Evolutionary conservation across 106 monocot species (phyloP).

Genomic region (Acanthochlamys bracteata): DNA sequence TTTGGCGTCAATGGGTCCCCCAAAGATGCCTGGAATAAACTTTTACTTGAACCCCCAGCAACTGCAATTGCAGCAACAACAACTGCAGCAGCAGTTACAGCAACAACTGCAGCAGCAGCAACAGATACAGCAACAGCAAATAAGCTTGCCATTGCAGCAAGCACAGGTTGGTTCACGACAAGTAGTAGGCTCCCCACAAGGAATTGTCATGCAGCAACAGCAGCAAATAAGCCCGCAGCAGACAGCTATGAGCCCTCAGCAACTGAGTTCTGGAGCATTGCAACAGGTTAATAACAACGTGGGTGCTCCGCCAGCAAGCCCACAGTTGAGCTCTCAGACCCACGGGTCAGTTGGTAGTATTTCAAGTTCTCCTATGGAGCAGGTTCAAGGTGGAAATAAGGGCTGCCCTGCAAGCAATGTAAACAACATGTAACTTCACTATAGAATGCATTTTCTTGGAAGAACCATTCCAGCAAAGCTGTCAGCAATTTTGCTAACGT

Average conservation of each 20-base stretch:
- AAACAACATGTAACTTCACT: background rate
- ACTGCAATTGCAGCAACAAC: conserved; percentile 26
- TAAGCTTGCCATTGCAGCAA: conserved; percentile 54
- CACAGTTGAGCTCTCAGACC: conserved; percentile 88
- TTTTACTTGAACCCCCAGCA: conserved; percentile 54
- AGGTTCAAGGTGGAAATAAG: conserved; percentile 75
- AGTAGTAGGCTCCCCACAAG: conserved; percentile 26
- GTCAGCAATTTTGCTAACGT: background rate
- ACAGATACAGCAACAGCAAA: conserved; percentile 30
- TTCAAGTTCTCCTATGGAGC: conserved; percentile 88
- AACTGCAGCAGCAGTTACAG: conserved; percentile 28
- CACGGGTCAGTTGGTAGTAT: conserved; percentile 85
- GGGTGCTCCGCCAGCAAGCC: conserved; percentile 55
- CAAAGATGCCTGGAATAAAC: conserved; percentile 54
- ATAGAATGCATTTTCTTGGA: background rate
- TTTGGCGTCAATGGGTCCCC: conserved; percentile 79
- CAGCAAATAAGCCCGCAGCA: conserved; percentile 54
- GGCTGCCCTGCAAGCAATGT: conserved; percentile 11
- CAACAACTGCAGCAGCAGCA: conserved; percentile 30
- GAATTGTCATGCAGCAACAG: conserved; percentile 35
- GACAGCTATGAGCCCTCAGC: conserved; percentile 62
- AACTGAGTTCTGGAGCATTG: conserved; percentile 44
- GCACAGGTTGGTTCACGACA: conserved; percentile 42
- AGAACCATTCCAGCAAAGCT: background rate
- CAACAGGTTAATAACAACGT: conserved; percentile 51